Evolutionary conservation across 768 basidiomycete genomes (phyloP).

Genomic region (Tulasnella sp.): DNA sequence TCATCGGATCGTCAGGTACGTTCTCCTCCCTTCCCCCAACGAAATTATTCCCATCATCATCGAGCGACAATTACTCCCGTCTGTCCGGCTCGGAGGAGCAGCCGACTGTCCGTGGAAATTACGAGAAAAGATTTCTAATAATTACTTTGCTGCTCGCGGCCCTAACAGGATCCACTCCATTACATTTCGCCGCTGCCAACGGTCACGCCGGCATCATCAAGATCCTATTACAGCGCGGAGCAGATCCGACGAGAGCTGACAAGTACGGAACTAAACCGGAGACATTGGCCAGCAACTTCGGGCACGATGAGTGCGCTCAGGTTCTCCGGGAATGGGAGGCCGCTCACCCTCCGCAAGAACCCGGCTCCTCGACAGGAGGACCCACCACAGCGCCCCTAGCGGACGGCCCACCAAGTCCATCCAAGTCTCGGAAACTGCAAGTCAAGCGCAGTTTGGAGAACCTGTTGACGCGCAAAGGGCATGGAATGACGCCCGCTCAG

Average conservation of each 20-base stretch:
- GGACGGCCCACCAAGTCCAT: conserved; percentile 12
- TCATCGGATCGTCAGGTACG: conserved; percentile 39
- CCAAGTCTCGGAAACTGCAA: conserved; percentile 46
- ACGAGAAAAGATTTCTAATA: not conserved
- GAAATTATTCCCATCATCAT: conserved; percentile 9
- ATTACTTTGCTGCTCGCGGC: conserved; percentile 32
- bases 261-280: conserved; percentile 91
- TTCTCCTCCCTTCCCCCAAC: conserved; percentile 3
- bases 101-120: not conserved
- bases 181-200: conserved; percentile 96
- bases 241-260: conserved; percentile 74
- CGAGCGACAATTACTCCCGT: not conserved
- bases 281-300: conserved; percentile 72
- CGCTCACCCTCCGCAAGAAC: conserved; percentile 44
- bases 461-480: conserved; percentile 48
- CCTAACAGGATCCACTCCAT: conserved; percentile 70
- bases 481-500: conserved; percentile 35
- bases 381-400: conserved; percentile 2
- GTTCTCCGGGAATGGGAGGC: conserved; percentile 63
- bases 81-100: not conserved
- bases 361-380: conserved; percentile 25
- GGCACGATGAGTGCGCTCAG: conserved; percentile 73
- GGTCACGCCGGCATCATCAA: conserved; percentile 76
- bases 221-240: conserved; percentile 80
- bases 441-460: conserved; percentile 79